A percentile compares a stretch with the other conserved stretches of the same genome.
These are phyloP conservation scores for Colletotrichum eremochloae DNA, from an alignment of 2,329 filamentous ascomycete species.

Conservation along the genomic window DNA sequence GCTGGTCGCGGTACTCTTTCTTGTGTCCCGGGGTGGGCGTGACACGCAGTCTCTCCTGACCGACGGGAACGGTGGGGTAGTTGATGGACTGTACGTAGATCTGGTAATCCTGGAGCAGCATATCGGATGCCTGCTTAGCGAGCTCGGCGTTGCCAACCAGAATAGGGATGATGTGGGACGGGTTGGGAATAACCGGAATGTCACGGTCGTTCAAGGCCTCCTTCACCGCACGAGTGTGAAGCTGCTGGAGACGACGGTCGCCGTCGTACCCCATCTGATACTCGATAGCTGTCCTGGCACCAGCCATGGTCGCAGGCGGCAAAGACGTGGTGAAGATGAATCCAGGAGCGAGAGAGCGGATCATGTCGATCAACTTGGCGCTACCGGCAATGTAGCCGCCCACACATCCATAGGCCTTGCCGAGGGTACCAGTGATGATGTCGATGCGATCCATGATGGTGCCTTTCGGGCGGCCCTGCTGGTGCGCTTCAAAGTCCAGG, in stretches of 20 bases:
- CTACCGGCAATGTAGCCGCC: slow-evolving; percentile 98
- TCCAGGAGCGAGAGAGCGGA: slow-evolving; percentile 93
- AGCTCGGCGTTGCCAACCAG: slow-evolving; percentile 94
- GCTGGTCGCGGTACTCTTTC: slow-evolving; percentile 85
- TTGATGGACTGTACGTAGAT: slow-evolving; percentile 99
- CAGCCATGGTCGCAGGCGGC: slow-evolving; percentile 96
- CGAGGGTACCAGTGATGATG: slow-evolving; percentile 96
- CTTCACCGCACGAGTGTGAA: slow-evolving; percentile 96
- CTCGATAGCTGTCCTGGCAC: slow-evolving; percentile 90
- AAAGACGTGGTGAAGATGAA: slow-evolving; percentile 99
- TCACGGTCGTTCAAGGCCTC: slow-evolving; percentile 81
- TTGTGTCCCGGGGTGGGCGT: slow-evolving; percentile 95
- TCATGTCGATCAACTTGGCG: slow-evolving; percentile 86
- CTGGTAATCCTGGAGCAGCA: slow-evolving; percentile 88
- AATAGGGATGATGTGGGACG: slow-evolving; percentile 94
- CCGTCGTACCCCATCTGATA: slow-evolving; percentile 90
- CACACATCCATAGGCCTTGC: slow-evolving; percentile 97
- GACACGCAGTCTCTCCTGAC: slow-evolving; percentile 96
- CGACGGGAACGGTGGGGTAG: slow-evolving; percentile 96
- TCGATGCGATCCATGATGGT: slow-evolving; percentile 96
- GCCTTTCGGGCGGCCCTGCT: slow-evolving; percentile 78
- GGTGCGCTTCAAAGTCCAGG: slow-evolving; percentile 91
- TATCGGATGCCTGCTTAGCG: slow-evolving; percentile 91
- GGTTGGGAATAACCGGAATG: slow-evolving; percentile 98
- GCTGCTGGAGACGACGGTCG: slow-evolving; percentile 91